Evolutionary conservation across 169 alveolate species (phyloP), one percentile per base, ranked within the genome.

Genomic region (Plasmodium cynomolgi): DNA sequence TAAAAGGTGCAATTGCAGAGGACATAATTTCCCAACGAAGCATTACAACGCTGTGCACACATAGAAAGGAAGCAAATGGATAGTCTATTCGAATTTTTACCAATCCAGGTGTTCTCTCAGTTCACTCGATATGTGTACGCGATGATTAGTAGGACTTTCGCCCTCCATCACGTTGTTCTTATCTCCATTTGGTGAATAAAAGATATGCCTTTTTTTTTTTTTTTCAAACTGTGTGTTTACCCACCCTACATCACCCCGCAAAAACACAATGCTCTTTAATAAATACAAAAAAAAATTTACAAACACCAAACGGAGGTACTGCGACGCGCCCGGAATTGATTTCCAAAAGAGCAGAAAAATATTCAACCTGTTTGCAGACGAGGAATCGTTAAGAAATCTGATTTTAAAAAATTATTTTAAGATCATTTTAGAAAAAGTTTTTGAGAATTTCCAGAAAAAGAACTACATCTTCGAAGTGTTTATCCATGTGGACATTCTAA

Each of bases 301-400:
- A 79, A 90, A 90, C 75, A 90, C 94, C n/a, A 90, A 90, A 80
- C 81, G 94, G 75, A 39, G 77, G 71, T 80, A 79, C 72, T 90
- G 94, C 50, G 81, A 62, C 50, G 75, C 20, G 20, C 90, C 79
- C 26, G 72, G 33, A 73, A 73, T 31, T 80, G 44, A 20, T 33
- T 58, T 62, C 9, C 71, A 81, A 80, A 72, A 41, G 82, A 33
- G 20, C 34, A 74, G 56, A 2, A 72, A 41, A 79, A 17, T 58
- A 23, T 41, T 62, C 5, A 29, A 15, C 37, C n/a, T 33, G 31
- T 15, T 29, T 62, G 56, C 75, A 26, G 39, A 26, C 50, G 83
- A 39, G 20, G 90, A 79, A 20, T 56, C 62, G 37, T 90, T 90
- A 80, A 90, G 33, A 68, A 62, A 80, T 58, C 75, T 90, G 23